Evolutionary conservation across 768 basidiomycete genomes (phyloP).

Genomic region (Gyrodon lividus): DNA sequence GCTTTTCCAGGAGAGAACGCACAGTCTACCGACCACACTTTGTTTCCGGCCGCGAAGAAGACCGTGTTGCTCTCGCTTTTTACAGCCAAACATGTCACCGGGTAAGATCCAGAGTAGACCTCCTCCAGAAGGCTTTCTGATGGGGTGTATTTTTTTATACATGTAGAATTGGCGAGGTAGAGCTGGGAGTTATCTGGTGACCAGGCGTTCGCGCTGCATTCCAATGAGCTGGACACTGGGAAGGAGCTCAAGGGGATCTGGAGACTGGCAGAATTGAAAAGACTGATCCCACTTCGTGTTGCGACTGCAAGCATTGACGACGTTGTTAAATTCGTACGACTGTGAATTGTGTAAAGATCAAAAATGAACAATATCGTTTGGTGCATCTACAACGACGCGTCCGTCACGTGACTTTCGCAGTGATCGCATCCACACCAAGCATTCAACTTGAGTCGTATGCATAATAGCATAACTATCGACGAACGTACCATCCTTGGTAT

Average conservation of each 20-base stretch:
- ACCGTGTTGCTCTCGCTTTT: slow-evolving; percentile 40
- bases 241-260: slow-evolving; percentile 44
- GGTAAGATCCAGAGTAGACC: slow-evolving; percentile 35
- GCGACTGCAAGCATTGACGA: slow-evolving; percentile 53
- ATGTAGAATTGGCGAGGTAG: slow-evolving; percentile 48
- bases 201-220: slow-evolving; percentile 43
- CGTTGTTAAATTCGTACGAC: background rate
- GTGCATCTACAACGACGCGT: slow-evolving; percentile 20
- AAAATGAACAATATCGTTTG: slow-evolving; percentile 3
- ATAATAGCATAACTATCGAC: too few relatives aligned
- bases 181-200: slow-evolving; percentile 53
- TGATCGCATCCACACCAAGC: background rate
- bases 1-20: slow-evolving; percentile 38
- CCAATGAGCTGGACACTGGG: slow-evolving; percentile 35
- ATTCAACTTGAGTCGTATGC: too few relatives aligned
- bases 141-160: slow-evolving; percentile 54
- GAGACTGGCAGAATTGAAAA: slow-evolving; percentile 47
- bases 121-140: slow-evolving; percentile 43
- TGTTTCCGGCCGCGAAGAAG: slow-evolving; percentile 46
- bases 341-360: background rate
- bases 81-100: slow-evolving; percentile 31
- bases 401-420: slow-evolving; percentile 20
- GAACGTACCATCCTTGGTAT: too few relatives aligned
- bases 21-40: slow-evolving; percentile 52
- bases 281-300: slow-evolving; percentile 46